Evolutionary conservation across 2,329 filamentous ascomycete species (phyloP).

Genomic region (Aspergillus tanneri): DNA sequence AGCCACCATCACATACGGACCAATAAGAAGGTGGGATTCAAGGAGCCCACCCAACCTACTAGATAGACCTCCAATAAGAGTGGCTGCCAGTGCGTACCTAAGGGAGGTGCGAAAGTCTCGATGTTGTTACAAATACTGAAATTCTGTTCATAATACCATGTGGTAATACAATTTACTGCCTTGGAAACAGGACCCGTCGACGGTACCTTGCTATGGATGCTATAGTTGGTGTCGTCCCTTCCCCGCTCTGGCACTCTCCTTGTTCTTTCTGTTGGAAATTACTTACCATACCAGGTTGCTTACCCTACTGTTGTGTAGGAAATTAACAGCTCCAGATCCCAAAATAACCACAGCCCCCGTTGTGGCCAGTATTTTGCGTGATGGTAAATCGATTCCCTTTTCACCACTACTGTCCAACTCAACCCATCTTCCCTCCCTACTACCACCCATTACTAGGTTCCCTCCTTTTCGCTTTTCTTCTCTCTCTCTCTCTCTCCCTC

Average conservation of each 20-base stretch:
- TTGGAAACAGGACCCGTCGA: no score
- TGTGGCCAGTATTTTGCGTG: constrained; percentile 28
- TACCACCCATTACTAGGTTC: constrained; percentile 29
- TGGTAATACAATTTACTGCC: constrained; percentile 9
- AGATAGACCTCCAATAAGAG: constrained; percentile 8
- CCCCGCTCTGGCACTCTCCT: no score
- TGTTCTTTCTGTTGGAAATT: no score
- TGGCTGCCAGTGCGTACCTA: constrained; percentile 1
- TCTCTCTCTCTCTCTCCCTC: constrained; percentile 10
- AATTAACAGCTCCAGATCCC: constrained; percentile 26
- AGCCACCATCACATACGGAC: constrained; percentile 6
- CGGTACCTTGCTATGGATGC: no score
- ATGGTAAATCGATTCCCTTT: constrained; percentile 29
- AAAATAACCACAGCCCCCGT: constrained; percentile 31
- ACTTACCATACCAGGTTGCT: constrained; percentile 9
- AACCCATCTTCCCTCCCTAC: constrained; percentile 25
- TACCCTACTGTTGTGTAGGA: constrained; percentile 14
- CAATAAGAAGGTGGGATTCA: constrained; percentile 1
- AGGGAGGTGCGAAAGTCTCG: background rate
- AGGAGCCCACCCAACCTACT: background rate
- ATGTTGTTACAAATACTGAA: background rate
- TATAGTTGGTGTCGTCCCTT: no score
- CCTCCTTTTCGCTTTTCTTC: constrained; percentile 25
- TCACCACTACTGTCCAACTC: constrained; percentile 23
- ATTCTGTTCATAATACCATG: background rate